Percentiles rank a stretch among this genome's conserved stretches.
Evolutionary conservation across 2,329 filamentous ascomycete genomes (phyloP).

Genomic region (Fusarium annulatum): DNA sequence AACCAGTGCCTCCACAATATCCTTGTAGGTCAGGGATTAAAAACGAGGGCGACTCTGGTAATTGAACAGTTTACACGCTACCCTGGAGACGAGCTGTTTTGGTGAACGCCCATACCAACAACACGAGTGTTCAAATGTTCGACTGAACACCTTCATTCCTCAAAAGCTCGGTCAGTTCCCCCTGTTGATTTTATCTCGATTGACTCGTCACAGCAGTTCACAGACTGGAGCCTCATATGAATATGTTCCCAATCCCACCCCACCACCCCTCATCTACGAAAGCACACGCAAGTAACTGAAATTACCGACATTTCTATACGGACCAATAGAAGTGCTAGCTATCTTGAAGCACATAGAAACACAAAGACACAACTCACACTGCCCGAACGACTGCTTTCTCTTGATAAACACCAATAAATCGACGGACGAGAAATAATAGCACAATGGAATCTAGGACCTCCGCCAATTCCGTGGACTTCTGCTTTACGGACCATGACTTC

Average conservation of each 20-base stretch:
- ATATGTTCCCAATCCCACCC: no score
- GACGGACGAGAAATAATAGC: fast-evolving
- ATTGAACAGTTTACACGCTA: background rate
- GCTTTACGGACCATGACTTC: background rate
- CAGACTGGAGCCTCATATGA: background rate
- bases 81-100: background rate
- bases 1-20: no score
- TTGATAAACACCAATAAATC: background rate
- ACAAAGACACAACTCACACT: fast-evolving
- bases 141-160: background rate
- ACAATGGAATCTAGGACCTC: background rate
- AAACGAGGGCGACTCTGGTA: no score
- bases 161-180: background rate
- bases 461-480: background rate
- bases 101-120: background rate
- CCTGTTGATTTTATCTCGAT: background rate
- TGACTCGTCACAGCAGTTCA: background rate
- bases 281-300: no score
- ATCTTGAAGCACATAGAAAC: background rate
- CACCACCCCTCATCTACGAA: no score
- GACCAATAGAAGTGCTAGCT: no score
- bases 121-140: background rate
- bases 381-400: background rate
- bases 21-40: no score
- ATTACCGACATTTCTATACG: no score